These are phyloP conservation scores for Begonia masoniana DNA, from an alignment of 306 rosid species.

Conservation along the genomic window DNA sequence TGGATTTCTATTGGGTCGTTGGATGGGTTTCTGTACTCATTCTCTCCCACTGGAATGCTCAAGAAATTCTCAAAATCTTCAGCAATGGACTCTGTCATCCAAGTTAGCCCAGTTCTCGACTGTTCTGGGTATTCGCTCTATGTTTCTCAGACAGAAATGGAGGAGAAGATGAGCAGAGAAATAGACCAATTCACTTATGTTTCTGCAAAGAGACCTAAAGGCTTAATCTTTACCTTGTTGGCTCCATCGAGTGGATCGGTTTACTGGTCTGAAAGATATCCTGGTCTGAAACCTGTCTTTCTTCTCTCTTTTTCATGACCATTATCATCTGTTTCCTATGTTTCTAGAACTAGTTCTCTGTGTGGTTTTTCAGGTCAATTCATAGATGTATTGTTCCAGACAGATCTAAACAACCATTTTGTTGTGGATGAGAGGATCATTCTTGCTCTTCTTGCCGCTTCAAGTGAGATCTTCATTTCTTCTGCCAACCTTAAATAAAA, in stretches of 20 bases:
- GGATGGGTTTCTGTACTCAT: conserved; percentile 62
- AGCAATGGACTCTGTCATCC: conserved; percentile 29
- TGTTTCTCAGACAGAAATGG: conserved; percentile 53
- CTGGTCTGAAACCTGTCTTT: conserved; percentile 20
- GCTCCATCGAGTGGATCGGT: conserved; percentile 68
- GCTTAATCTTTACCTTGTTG: conserved; percentile 38
- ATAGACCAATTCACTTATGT: conserved; percentile 32
- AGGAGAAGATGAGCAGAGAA: conserved; percentile 42
- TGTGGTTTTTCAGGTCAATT: conserved; percentile 29
- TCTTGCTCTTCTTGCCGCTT: conserved; percentile 64
- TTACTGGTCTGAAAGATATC: conserved; percentile 53
- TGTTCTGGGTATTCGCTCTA: conserved; percentile 74
- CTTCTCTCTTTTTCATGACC: not conserved
- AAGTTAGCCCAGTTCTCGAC: conserved; percentile 52
- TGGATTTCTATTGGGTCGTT: conserved; percentile 71
- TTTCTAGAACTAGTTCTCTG: not conserved
- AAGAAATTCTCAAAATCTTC: conserved; percentile 51
- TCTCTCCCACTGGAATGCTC: conserved; percentile 57
- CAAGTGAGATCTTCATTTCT: conserved; percentile 34
- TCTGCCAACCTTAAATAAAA: no score
- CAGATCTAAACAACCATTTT: conserved; percentile 42
- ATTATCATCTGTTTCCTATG: not conserved
- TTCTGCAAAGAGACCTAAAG: conserved; percentile 45
- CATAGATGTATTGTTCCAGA: conserved; percentile 24
- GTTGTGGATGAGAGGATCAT: conserved; percentile 50